phyloP scores from a whole-genome alignment of 768 basidiomycete species.

The Termitomyces sp. region DNA sequence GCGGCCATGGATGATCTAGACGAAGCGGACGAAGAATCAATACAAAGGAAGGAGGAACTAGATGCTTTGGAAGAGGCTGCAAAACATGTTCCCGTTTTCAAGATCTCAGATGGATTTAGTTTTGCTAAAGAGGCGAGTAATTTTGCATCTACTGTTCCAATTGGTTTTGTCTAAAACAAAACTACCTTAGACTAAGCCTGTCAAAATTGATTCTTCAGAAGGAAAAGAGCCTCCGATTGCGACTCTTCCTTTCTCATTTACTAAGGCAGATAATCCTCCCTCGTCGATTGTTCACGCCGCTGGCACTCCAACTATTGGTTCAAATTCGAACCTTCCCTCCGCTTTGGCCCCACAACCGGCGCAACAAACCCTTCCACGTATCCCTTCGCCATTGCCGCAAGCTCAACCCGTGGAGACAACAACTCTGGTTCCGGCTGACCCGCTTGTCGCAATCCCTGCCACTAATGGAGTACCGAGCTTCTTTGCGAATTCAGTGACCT shows the following conservation, averaged over 20 bases:
- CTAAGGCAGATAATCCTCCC: constrained; percentile 28
- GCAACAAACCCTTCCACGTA: not conserved
- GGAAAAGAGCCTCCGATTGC: constrained; percentile 68
- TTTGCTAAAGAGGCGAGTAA: constrained; percentile 60
- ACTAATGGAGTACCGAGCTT: not conserved
- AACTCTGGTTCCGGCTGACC: not conserved
- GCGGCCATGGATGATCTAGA: constrained; percentile 43
- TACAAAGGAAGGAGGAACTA: constrained; percentile 39
- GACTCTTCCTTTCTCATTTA: constrained; percentile 63
- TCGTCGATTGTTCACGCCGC: not conserved
- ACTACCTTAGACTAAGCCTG: constrained; percentile 26
- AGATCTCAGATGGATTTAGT: constrained; percentile 60
- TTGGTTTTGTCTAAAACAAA: constrained; percentile 8
- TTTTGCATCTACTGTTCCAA: not conserved
- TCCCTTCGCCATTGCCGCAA: not conserved
- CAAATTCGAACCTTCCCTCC: not conserved
- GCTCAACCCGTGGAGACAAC: not conserved
- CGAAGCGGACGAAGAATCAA: constrained; percentile 27
- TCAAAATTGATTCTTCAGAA: constrained; percentile 36
- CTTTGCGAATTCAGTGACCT: constrained; percentile 1
- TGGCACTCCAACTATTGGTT: not conserved
- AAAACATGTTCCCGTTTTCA: constrained; percentile 53
- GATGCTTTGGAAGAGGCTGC: constrained; percentile 52
- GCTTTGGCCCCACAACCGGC: not conserved
- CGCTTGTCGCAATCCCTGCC: not conserved